These are phyloP conservation scores for Fusarium falciforme DNA, from an alignment of 2,329 filamentous ascomycete genomes.

Conservation along the genomic window DNA sequence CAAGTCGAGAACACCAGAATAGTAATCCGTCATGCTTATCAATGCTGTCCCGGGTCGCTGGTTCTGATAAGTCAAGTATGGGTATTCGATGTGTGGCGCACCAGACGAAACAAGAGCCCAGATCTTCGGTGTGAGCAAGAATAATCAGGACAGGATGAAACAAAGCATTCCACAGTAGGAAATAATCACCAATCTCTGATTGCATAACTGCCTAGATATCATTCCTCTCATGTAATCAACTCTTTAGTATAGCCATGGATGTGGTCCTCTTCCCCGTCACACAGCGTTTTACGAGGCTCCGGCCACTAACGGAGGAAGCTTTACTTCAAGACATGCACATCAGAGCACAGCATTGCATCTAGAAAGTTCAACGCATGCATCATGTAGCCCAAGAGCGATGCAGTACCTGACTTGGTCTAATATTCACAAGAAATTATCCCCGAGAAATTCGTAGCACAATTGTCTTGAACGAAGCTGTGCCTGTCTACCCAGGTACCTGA, in stretches of 20 bases:
- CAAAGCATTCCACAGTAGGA: neutral
- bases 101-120: neutral
- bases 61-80: neutral
- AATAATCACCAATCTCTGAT: neutral
- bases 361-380: neutral
- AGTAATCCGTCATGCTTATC: conserved; percentile 13
- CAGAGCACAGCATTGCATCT: neutral
- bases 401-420: neutral
- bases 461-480: neutral
- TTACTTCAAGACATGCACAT: neutral
- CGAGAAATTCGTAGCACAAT: neutral
- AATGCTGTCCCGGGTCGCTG: neutral
- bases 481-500: neutral
- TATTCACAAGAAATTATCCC: neutral
- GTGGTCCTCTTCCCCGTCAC: neutral
- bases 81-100: neutral
- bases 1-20: conserved; percentile 10
- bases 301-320: neutral
- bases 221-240: neutral
- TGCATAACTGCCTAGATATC: neutral
- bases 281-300: neutral
- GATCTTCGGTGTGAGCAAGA: neutral
- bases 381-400: neutral
- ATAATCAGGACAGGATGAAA: neutral
- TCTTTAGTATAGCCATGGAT: neutral